phyloP scores from a whole-genome alignment of 2,329 filamentous ascomycete genomes.

The Epichloe hybrida region DNA sequence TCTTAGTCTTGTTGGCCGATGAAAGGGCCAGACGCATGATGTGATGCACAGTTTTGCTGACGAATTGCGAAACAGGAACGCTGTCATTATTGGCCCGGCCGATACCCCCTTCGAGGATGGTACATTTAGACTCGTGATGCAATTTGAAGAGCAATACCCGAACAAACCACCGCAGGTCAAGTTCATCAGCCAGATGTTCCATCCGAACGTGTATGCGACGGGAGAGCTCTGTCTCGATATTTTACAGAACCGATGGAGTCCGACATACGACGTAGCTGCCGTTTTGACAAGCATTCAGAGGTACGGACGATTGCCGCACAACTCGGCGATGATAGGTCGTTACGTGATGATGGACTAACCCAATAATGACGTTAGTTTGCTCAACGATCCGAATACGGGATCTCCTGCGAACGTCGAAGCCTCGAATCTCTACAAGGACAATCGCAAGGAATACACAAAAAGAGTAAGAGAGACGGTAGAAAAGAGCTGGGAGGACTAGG shows the following conservation, averaged over 20 bases:
- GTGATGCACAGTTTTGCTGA: conserved; percentile 6
- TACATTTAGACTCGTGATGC: conserved; percentile 95
- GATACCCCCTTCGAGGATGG: conserved; percentile 98
- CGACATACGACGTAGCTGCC: conserved; percentile 94
- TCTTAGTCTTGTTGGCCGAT: conserved; percentile 4
- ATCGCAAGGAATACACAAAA: conserved; percentile 90
- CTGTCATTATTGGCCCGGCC: conserved; percentile 91
- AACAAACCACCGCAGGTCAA: conserved; percentile 97
- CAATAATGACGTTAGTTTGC: conserved; percentile 43
- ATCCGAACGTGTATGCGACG: conserved; percentile 95
- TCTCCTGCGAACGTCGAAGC: conserved; percentile 96
- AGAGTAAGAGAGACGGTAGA: conserved; percentile 91
- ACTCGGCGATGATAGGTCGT: neutral
- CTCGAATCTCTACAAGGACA: conserved; percentile 96
- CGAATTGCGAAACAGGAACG: conserved; percentile 54
- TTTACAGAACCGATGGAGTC: conserved; percentile 94
- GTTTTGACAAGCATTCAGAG: conserved; percentile 97
- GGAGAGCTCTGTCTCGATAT: conserved; percentile 96
- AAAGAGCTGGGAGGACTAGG: conserved; percentile 94
- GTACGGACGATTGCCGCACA: conserved; percentile 29
- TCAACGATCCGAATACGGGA: conserved; percentile 98
- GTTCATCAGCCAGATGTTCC: conserved; percentile 98
- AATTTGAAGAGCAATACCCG: conserved; percentile 97
- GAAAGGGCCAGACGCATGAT: neutral
- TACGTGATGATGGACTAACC: no score